Base-by-base conservation (phyloP, 225 moss, liverwort and hornwort genomes). In the Physcomitrellopsis africana region DNA sequence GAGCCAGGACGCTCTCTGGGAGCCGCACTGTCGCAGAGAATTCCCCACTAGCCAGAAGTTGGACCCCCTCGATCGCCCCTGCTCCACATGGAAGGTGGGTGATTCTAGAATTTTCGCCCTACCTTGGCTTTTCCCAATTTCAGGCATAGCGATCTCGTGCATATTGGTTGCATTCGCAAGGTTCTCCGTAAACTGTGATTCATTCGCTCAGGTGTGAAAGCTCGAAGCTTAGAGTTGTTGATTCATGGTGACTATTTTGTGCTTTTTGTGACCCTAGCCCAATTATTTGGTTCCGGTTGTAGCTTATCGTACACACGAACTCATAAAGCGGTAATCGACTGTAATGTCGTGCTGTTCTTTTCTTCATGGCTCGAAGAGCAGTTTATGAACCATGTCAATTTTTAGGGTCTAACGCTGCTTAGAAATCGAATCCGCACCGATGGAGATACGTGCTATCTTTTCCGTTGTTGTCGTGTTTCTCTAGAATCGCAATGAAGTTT, bases 61-160 rank as follows among this genome's bases (percentile, higher is more conserved):
- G 14, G 90, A 90, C 63, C 86, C 87, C 1, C 79, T 67, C 43
- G 90, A 90, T 64, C 80, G 81, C 44, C 79, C 82, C 42, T 90
- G 87, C 81, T 49, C 0, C 49, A 73, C 90, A 32, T 96, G 85
- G 84, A 92, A 86, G 87, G 93, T 93, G 46, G 55, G 76, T 51
- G 58, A 0, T 17, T 45, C 26, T 57, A 12, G 10, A 10, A 9
- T 20, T 58, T 17, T 51, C 26, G 6, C 1, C 22, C 3, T 64
- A 0, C 1, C 15, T 16, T 16, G 58, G 46, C 10, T 1, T 23
- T 44, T 44, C 19, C 1, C 3, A 8, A 18, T 18, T 8, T 55
- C 54, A 7, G 11, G 17, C 7, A 55, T 16, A 1, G 11, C 10
- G 19, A 20, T 19, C 19, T 8, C 19, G 6, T 37, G 10, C 17